These are phyloP conservation scores for Myxozyma vanderwaltii DNA, from an alignment of 805 yeast species.

Conservation along the genomic window DNA sequence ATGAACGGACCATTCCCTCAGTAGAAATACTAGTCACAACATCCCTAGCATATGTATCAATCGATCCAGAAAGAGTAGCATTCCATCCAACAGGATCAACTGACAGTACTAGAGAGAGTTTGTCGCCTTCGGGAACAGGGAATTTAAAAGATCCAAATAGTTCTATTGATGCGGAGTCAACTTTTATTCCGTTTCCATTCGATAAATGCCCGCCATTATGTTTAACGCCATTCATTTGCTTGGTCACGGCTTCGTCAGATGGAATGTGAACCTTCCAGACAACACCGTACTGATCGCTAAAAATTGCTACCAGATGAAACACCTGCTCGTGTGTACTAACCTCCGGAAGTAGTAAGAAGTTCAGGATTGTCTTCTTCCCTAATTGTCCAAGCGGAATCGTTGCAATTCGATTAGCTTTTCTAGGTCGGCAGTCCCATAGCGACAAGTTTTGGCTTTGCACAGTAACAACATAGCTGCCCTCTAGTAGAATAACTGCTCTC, in stretches of 20 bases:
- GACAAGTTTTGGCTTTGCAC: conserved; percentile 49
- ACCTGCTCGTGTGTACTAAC: neutral
- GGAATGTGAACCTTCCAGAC: conserved; percentile 34
- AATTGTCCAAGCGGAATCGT: neutral
- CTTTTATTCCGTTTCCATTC: conserved; percentile 1
- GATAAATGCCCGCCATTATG: neutral
- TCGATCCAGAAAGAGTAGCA: conserved; percentile 43
- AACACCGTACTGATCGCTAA: conserved; percentile 31
- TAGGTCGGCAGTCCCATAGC: conserved; percentile 59
- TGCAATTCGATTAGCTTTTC: conserved; percentile 21
- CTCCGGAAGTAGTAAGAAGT: conserved; percentile 46
- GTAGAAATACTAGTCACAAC: conserved; percentile 62
- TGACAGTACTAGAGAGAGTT: conserved; percentile 40
- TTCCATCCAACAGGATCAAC: conserved; percentile 70
- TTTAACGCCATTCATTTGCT: neutral
- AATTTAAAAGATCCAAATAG: conserved; percentile 31
- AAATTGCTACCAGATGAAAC: conserved; percentile 34
- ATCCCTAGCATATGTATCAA: conserved; percentile 46
- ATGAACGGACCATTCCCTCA: conserved; percentile 53
- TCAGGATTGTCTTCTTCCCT: conserved; percentile 20
- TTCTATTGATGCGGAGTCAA: conserved; percentile 5
- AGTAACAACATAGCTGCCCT: conserved; percentile 52
- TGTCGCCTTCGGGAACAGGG: conserved; percentile 41
- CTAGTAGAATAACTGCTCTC: conserved; percentile 53
- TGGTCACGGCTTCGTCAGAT: neutral